These are phyloP conservation scores for Sicyos baderoa DNA, from an alignment of 306 rosid genomes.

Conservation along the genomic window DNA sequence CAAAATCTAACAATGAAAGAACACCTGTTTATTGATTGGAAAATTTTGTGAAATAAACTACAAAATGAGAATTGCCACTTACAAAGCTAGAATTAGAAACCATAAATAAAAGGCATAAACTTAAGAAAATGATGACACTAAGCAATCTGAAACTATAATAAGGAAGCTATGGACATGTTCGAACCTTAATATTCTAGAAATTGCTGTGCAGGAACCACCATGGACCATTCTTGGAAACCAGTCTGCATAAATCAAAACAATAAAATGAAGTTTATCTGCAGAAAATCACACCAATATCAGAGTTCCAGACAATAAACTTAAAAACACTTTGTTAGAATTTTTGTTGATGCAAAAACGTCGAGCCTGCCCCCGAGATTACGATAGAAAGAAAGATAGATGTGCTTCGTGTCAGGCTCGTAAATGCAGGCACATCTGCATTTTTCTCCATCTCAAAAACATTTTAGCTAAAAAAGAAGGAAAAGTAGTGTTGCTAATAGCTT, in stretches of 20 bases:
- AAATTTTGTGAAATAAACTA: too few species aligned
- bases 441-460: too few species aligned
- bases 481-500: background rate
- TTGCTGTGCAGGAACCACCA: slow-evolving; percentile 76
- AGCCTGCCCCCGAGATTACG: too few species aligned
- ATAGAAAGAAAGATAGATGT: background rate
- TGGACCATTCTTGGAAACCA: slow-evolving; percentile 70
- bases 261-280: background rate
- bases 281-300: too few species aligned
- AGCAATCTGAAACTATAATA: background rate
- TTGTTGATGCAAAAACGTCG: background rate
- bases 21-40: background rate
- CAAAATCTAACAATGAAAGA: too few species aligned
- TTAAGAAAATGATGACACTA: background rate
- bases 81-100: too few species aligned
- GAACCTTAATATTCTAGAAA: slow-evolving; percentile 6
- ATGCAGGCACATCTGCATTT: background rate
- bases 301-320: background rate
- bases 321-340: background rate
- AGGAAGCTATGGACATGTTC: background rate
- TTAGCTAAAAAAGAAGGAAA: background rate
- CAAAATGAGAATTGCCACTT: background rate
- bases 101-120: background rate
- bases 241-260: slow-evolving; percentile 31
- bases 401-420: background rate